These are phyloP conservation scores for Datura wrightii DNA, from an alignment of 257 asterid species.

Conservation along the genomic window DNA sequence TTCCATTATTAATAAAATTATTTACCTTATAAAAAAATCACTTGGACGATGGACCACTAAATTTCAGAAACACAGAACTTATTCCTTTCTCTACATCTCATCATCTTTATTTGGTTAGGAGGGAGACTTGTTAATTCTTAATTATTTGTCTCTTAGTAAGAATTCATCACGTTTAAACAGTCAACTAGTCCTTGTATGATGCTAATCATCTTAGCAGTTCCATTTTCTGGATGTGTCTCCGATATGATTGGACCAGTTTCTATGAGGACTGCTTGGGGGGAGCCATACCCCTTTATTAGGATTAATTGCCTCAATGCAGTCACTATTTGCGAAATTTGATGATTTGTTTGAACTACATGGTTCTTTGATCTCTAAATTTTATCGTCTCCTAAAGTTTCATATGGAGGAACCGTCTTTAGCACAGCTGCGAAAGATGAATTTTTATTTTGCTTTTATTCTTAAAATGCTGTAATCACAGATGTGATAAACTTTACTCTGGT, in stretches of 20 bases:
- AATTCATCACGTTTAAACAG: background rate
- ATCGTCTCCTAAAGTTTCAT: background rate
- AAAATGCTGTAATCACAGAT: background rate
- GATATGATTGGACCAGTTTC: background rate
- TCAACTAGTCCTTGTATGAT: conserved; percentile 1
- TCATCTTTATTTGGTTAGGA: background rate
- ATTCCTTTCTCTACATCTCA: conserved; percentile 21
- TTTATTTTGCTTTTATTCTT: conserved; percentile 21
- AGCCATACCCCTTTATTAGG: background rate
- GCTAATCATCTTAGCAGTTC: background rate
- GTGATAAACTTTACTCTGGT: conserved; percentile 14
- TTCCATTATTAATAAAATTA: background rate
- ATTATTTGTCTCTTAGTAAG: background rate
- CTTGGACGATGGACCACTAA: background rate
- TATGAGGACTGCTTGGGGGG: conserved; percentile 22
- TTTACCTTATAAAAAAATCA: background rate
- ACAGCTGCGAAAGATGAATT: background rate
- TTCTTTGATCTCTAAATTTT: background rate
- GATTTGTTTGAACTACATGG: background rate
- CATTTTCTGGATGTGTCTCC: background rate
- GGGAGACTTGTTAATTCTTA: background rate
- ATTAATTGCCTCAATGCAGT: background rate
- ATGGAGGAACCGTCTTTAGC: conserved; percentile 1
- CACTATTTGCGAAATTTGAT: background rate
- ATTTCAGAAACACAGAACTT: conserved; percentile 12